Evolutionary conservation across 1,284 basidiomycete genomes (phyloP).

Genomic region (Meripilus lineatus): DNA sequence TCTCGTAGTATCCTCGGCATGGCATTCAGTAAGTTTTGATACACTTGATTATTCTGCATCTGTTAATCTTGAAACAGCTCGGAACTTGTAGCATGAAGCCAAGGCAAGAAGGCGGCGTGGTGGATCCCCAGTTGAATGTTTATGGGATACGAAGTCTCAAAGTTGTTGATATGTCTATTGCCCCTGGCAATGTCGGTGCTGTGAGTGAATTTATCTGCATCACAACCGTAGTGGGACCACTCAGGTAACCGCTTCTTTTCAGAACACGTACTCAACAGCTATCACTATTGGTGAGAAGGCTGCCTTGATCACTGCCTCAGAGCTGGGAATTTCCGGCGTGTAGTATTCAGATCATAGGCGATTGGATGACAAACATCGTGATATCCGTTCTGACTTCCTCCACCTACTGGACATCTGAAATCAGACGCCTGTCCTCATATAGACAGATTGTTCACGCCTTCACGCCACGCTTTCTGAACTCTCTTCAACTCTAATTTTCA

Average conservation of each 20-base stretch:
- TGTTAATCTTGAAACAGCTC: constrained; percentile 29
- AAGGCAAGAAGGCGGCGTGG: constrained; percentile 51
- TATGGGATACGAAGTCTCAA: constrained; percentile 59
- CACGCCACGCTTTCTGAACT: no score
- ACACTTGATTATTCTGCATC: neutral
- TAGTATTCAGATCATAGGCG: no score
- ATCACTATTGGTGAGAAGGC: constrained; percentile 65
- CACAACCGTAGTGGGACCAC: no score
- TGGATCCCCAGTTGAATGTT: constrained; percentile 56
- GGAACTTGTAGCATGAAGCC: constrained; percentile 69
- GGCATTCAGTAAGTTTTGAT: constrained; percentile 48
- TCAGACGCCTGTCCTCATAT: no score
- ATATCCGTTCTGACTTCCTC: no score
- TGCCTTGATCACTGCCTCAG: constrained; percentile 51
- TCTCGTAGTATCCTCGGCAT: constrained; percentile 39
- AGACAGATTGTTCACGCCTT: no score
- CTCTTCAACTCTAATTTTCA: no score
- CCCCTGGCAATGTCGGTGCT: constrained; percentile 41
- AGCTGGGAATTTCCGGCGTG: constrained; percentile 38
- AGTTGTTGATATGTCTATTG: constrained; percentile 48
- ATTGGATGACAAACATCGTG: no score
- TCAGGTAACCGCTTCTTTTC: no score
- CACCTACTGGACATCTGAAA: no score
- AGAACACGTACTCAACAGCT: constrained; percentile 67
- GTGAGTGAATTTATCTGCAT: constrained; percentile 11